Conservation (phyloP, 1,139 yeast genomes). For the Spencermartinsiella ligniputridi region DNA sequence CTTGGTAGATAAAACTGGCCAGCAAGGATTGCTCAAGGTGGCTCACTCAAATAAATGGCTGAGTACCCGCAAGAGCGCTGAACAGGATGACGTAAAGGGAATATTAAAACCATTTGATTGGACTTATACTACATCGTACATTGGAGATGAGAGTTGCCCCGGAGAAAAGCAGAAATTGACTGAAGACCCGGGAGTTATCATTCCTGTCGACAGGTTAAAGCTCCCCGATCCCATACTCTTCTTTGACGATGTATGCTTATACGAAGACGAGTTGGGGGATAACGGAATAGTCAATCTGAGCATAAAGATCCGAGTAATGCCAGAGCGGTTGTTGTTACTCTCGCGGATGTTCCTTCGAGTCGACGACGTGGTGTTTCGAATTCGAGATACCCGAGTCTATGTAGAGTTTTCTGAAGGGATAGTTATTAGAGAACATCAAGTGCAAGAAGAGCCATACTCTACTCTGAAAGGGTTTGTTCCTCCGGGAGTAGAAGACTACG, state of each 20-base stretch:
- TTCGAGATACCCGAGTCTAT: constrained; percentile 79
- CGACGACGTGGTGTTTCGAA: constrained; percentile 79
- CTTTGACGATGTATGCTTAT: constrained; percentile 82
- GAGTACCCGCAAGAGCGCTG: constrained; percentile 43
- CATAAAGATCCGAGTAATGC: constrained; percentile 86
- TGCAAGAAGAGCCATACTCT: constrained; percentile 64
- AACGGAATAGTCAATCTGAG: constrained; percentile 81
- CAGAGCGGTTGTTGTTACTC: constrained; percentile 64
- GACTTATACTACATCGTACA: constrained; percentile 84
- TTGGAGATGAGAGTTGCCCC: constrained; percentile 45
- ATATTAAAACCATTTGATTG: constrained; percentile 86
- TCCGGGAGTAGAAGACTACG: constrained; percentile 57
- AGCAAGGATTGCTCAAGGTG: constrained; percentile 55
- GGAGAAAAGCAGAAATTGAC: constrained; percentile 10
- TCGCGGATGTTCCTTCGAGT: constrained; percentile 80
- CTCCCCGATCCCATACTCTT: constrained; percentile 82
- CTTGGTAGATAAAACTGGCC: constrained; percentile 50
- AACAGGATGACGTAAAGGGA: constrained; percentile 41
- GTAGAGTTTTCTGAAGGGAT: constrained; percentile 66
- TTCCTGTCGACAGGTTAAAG: constrained; percentile 68
- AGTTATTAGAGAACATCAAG: constrained; percentile 73
- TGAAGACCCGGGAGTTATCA: constrained; percentile 26
- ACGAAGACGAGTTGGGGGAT: constrained; percentile 94
- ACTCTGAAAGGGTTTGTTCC: constrained; percentile 47
- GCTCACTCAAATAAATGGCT: constrained; percentile 91